Base-by-base conservation (phyloP, 768 basidiomycete species). In the Calocera viscosa region DNA sequence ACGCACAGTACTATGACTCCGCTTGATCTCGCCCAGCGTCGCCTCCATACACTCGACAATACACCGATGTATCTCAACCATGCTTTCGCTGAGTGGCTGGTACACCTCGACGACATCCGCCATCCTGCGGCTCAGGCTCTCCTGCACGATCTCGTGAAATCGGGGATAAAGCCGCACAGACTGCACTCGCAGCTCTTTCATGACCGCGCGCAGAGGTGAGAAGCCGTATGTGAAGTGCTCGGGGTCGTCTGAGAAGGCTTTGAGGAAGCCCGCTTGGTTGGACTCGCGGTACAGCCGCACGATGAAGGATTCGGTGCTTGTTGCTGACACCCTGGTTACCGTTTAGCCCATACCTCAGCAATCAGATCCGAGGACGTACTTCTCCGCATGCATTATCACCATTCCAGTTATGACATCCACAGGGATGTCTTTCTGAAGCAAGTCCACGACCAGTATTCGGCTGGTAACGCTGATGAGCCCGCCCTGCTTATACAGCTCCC, bases 211-310 rank as follows among this genome's bases (percentile, higher is more conserved):
- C 24, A 99, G 79, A 0, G 96, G 96, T 1, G 91, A 92, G 75
- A 98, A 77, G 0, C 94, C 95, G 69, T 86, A 91, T 0, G 89
- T 94, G 68, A 99, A 96, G 69, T 89, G 85, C 75, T 98, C 96
- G 2, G 95, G 94, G 72, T 97, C 90, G 75, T 98, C 96, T 1
- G 93, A 91, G 73, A 99, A 96, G 0, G 93, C 96, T 76, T 99
- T 98, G 70, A 97, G 79, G 75, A 98, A 99, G 0, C 95, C 95
- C 1, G 79, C 79, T 68, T 77, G 84, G 78, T 97, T 99, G 78
- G 88, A 86, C 76, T 96, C 88, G 43, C 95, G 84, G 74, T 88
- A 97, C 1, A 96, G 78, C 1, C 94, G 85, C 63, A 94, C 88
- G 39, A 97, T 91, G 77, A 98, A 99, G 0, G 94, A 91, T 74